Percentiles rank a stretch among this genome's conserved stretches.
Evolutionary conservation across 176 grass and related monocot species (phyloP).

Genomic region (Juncus effusus): DNA sequence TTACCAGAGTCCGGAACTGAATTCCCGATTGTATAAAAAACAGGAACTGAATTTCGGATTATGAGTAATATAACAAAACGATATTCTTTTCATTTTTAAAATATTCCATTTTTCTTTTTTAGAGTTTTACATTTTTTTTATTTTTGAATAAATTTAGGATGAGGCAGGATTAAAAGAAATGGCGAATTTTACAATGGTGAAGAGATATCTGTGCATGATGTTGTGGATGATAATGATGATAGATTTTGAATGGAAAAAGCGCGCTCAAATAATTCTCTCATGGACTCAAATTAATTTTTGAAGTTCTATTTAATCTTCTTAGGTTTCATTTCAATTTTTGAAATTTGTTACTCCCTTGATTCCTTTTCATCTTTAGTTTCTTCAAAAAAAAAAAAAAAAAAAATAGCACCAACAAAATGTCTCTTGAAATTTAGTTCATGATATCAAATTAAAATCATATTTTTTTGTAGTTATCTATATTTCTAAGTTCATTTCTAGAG

Average conservation of each 20-base stretch:
- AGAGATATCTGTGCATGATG: conserved; percentile 48
- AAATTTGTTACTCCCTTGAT: too few relatives aligned
- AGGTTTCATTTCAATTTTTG: too few relatives aligned
- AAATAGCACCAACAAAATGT: too few relatives aligned
- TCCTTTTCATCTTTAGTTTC: too few relatives aligned
- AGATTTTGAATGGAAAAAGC: conserved; percentile 78
- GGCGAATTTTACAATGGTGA: conserved; percentile 62
- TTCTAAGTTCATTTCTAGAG: too few relatives aligned
- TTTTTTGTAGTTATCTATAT: too few relatives aligned
- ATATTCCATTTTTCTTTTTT: background rate
- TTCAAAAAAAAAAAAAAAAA: too few relatives aligned
- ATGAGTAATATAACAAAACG: conserved; percentile 39
- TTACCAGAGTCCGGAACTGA: too few relatives aligned
- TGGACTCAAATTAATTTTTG: conserved; percentile 46
- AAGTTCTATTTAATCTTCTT: background rate
- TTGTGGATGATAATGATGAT: conserved; percentile 93
- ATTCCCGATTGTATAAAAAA: too few relatives aligned
- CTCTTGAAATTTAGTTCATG: too few relatives aligned
- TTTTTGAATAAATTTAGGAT: conserved; percentile 45
- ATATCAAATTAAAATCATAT: too few relatives aligned
- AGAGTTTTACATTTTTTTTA: background rate
- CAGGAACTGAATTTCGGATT: conserved; percentile 77
- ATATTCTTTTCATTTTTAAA: background rate
- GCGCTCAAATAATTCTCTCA: conserved; percentile 55
- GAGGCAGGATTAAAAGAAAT: conserved; percentile 69